phyloP scores from a whole-genome alignment of 2,329 filamentous ascomycete species.

The Lecanicillium sp. region DNA sequence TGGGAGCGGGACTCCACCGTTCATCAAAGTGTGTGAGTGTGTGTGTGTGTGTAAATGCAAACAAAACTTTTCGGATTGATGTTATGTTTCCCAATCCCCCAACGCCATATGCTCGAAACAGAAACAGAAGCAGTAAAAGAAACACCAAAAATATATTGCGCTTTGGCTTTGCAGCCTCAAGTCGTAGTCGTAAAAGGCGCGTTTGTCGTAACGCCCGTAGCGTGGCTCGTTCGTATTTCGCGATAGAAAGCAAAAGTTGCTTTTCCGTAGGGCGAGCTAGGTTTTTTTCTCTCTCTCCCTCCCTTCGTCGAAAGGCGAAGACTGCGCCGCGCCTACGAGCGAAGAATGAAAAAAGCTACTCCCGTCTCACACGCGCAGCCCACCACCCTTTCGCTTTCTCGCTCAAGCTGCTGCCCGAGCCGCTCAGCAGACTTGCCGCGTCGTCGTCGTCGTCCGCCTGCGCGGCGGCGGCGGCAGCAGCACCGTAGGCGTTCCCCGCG shows the following conservation, averaged over 20 bases:
- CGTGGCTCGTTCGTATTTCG: no score
- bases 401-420: constrained; percentile 18
- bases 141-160: background rate
- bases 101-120: constrained; percentile 10
- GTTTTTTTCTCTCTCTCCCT: no score
- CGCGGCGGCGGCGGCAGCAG: constrained; percentile 17
- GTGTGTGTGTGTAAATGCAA: constrained; percentile 9
- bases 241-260: no score
- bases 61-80: background rate
- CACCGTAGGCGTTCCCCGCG: constrained; percentile 56
- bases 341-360: constrained; percentile 15
- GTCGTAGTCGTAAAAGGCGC: background rate
- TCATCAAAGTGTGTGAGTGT: background rate
- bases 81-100: constrained; percentile 1
- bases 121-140: background rate
- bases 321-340: no score
- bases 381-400: background rate
- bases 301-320: no score
- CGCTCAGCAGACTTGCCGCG: constrained; percentile 17
- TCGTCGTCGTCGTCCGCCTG: constrained; percentile 17
- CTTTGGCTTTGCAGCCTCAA: background rate
- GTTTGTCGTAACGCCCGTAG: no score
- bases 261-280: no score
- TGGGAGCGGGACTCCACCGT: constrained; percentile 4
- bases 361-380: constrained; percentile 25